Evolutionary conservation across 305 asterid genomes (phyloP), one percentile per base, ranked within the genome.

Genomic region (Fraxinus nigra): DNA sequence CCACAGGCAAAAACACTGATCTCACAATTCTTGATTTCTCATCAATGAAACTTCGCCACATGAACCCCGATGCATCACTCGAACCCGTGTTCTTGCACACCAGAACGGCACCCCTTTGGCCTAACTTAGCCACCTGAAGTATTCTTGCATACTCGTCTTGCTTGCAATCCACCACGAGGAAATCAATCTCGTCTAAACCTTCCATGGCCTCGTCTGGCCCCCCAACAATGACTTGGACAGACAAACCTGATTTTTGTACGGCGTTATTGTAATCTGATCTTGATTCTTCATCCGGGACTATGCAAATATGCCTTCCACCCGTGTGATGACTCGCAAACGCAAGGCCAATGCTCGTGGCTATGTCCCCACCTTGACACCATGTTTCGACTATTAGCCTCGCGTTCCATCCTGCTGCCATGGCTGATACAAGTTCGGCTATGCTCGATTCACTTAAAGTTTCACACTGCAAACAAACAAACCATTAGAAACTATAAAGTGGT

Each of bases 351-450:
- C 97, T 92, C 8, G 95, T 86, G 35, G 90, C 86, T 22, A 87
- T 84, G 3, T 88, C 83, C 5, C 98, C 99, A 32, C 97, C 98
- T 30, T 18, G 54, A 0, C 92, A 84, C 99, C 99, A 95, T 77
- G 97, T 89, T 78, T 95, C 99, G 30, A 94, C 98, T 0, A 95
- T 90, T 63, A 93, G 46, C 24, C 87, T 82, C 1, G 99, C 92
- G 73, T 93, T 89, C 97, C 97, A 94, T 11, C 99, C 98, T 1
- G 97, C 98, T 0, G 97, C 99, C 97, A 93, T 93, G 81, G 98
- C 95, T 0, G 99, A 92, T 3, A 94, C 82, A 2, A 94, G 51
- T 72, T 95, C 99, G 0, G 97, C 97, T 5, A 89, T 94, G 22
- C 69, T 59, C 13, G 5, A 59, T 20, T 59, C 69, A 13, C 28